These are phyloP conservation scores for Pecoramyces ruminantium DNA, from an alignment of 192 early-diverging fungal genomes.

Conservation along the genomic window DNA sequence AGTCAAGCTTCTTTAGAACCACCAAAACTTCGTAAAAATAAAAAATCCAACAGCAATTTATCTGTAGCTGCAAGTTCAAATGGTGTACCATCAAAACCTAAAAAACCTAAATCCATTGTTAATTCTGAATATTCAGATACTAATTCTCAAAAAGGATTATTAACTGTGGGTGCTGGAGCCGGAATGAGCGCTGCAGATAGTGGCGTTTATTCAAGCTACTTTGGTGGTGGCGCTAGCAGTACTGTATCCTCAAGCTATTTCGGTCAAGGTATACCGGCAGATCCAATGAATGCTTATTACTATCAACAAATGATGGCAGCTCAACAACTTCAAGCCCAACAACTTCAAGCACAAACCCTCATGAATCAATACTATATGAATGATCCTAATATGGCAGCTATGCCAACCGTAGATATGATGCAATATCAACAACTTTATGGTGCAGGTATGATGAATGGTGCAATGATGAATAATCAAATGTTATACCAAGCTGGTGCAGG, in stretches of 20 bases:
- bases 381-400: not conserved
- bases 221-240: not conserved
- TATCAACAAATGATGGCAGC: not conserved
- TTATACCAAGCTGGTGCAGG: not conserved
- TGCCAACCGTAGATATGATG: not conserved
- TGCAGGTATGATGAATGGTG: not conserved
- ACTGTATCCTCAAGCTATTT: not conserved
- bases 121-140: not conserved
- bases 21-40: not conserved
- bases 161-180: not conserved
- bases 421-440: not conserved
- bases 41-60: not conserved
- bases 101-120: not conserved
- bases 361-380: not conserved
- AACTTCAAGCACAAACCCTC: not conserved
- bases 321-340: not conserved
- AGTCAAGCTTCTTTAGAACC: not conserved
- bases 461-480: too few species aligned
- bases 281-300: not conserved
- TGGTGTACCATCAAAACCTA: not conserved
- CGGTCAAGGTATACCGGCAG: not conserved
- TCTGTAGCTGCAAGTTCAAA: too few species aligned
- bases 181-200: not conserved
- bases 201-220: not conserved
- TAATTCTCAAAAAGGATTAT: not conserved